Conservation (phyloP, 345 rosid genomes). For the Orychophragmus violaceus region DNA sequence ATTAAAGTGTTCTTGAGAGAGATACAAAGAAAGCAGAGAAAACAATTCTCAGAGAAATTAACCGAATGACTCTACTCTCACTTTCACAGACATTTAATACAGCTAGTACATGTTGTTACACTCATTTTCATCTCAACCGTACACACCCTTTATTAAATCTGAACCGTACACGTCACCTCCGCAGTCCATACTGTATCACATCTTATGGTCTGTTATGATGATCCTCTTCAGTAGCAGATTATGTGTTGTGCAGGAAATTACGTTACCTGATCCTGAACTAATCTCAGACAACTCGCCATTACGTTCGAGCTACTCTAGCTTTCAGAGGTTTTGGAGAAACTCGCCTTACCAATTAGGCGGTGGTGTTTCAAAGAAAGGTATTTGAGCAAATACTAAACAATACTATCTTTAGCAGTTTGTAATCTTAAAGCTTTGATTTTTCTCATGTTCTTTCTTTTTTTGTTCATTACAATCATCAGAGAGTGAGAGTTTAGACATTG, state of each 20-base stretch:
- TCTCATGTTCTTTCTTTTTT: not conserved
- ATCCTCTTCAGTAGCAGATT: not conserved
- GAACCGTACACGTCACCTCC: too few relatives aligned
- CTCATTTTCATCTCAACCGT: too few relatives aligned
- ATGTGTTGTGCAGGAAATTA: conserved; percentile 14
- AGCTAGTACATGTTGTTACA: too few relatives aligned
- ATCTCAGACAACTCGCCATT: not conserved
- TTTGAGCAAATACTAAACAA: not conserved
- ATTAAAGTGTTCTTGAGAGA: too few relatives aligned
- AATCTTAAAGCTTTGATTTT: not conserved
- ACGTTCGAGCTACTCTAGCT: not conserved
- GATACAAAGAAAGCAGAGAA: too few relatives aligned
- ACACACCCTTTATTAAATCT: too few relatives aligned
- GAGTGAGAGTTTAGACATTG: conserved; percentile 26
- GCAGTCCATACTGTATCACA: too few relatives aligned
- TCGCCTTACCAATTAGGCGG: conserved; percentile 25
- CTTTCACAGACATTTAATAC: too few relatives aligned
- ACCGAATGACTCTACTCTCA: too few relatives aligned
- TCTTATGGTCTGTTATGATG: not conserved
- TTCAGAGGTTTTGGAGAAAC: conserved; percentile 14
- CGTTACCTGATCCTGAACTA: conserved; percentile 11
- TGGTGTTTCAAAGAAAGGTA: conserved; percentile 18
- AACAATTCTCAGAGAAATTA: too few relatives aligned
- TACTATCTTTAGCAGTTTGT: not conserved
- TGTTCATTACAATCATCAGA: not conserved